phyloP scores from a whole-genome alignment of 1,139 yeast species.

The Pichia terricola region DNA sequence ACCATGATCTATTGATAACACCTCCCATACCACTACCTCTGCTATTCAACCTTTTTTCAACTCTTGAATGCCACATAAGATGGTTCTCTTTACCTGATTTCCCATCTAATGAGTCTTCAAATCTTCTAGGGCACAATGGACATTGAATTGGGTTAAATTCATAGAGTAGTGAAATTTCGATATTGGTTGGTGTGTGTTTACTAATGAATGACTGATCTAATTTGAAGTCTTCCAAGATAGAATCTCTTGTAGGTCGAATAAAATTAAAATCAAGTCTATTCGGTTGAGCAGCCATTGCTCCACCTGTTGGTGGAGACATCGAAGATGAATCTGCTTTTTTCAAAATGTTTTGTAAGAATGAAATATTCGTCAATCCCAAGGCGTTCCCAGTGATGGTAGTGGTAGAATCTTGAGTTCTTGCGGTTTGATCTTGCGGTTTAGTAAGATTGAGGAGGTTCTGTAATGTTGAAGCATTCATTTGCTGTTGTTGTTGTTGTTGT shows the following conservation, averaged over 20 bases:
- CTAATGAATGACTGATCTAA: slow-evolving; percentile 32
- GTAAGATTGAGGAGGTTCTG: background rate
- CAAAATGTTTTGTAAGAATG: slow-evolving; percentile 19
- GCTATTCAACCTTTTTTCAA: slow-evolving; percentile 63
- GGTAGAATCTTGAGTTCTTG: background rate
- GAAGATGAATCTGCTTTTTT: slow-evolving; percentile 11
- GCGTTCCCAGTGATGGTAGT: slow-evolving; percentile 5
- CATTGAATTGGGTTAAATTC: slow-evolving; percentile 70
- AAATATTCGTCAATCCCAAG: slow-evolving; percentile 17
- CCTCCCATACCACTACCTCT: slow-evolving; percentile 29
- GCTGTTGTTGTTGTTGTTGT: slow-evolving; percentile 15
- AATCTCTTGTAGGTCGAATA: slow-evolving; percentile 14
- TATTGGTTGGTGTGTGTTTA: slow-evolving; percentile 26
- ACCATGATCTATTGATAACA: slow-evolving; percentile 78
- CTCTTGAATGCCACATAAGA: slow-evolving; percentile 94
- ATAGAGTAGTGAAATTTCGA: slow-evolving; percentile 35
- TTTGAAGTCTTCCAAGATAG: slow-evolving; percentile 16
- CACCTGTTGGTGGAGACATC: background rate
- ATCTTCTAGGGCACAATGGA: slow-evolving; percentile 83
- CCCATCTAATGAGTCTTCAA: slow-evolving; percentile 55
- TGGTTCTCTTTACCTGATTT: slow-evolving; percentile 48
- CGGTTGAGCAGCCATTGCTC: background rate
- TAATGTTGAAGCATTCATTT: background rate
- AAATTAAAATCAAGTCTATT: slow-evolving; percentile 13
- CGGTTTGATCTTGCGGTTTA: background rate